These are phyloP conservation scores for Citrus inodora DNA, from an alignment of 345 rosid genomes.

Conservation along the genomic window DNA sequence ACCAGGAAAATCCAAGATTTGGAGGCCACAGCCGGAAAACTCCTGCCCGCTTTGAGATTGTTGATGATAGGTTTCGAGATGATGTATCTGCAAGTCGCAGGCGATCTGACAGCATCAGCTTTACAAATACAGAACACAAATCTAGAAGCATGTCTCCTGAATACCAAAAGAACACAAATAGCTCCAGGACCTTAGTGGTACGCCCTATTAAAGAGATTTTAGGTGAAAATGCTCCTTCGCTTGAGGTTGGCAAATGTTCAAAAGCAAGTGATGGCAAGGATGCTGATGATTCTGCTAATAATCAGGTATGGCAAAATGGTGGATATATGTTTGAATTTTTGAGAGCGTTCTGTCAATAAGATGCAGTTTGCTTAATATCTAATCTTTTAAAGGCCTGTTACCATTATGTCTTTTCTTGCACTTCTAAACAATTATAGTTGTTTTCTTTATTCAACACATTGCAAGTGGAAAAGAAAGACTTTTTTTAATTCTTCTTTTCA, in stretches of 20 bases:
- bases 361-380: not conserved
- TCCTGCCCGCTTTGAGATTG: constrained; percentile 75
- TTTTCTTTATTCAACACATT: not conserved
- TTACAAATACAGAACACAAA: constrained; percentile 33
- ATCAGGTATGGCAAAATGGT: constrained; percentile 21
- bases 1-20: constrained; percentile 39
- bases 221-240: constrained; percentile 23
- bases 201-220: constrained; percentile 34
- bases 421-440: not conserved
- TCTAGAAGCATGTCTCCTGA: constrained; percentile 45
- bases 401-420: not conserved
- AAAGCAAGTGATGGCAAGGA: constrained; percentile 26
- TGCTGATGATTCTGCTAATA: constrained; percentile 18
- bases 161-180: constrained; percentile 25
- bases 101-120: constrained; percentile 25
- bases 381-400: not conserved
- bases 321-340: not conserved
- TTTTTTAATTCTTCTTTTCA: not conserved
- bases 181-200: constrained; percentile 24
- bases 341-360: not conserved
- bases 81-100: constrained; percentile 32
- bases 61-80: constrained; percentile 75
- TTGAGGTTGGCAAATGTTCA: constrained; percentile 23
- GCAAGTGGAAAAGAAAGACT: not conserved
- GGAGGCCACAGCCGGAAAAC: constrained; percentile 46